Base-by-base conservation (phyloP, 2,329 filamentous ascomycete genomes). In the Zymoseptoria tritici region DNA sequence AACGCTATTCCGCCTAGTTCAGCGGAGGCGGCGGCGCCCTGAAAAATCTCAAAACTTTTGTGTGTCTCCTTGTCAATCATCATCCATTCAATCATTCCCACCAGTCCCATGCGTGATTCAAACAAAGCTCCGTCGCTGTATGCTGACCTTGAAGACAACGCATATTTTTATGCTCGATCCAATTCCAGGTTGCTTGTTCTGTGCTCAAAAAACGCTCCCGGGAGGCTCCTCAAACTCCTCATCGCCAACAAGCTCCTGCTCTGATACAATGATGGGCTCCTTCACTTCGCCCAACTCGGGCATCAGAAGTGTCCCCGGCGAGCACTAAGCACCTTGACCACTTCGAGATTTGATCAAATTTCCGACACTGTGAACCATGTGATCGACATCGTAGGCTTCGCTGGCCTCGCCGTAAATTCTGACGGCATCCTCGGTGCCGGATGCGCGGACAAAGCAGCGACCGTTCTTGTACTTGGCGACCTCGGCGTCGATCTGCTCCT, bases 341-440 rank as follows among this genome's bases (percentile, higher is more conserved):
- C 57, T 61, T 56, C 60, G 58, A n/a, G 52, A 56, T n/a, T 54
- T 59, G 53, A 68, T 65, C 49, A 68, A 55, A 42, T 58, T 56
- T 21, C 62, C 86, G 54, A 97, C 91, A 73, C 91, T 90, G 68
- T 86, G 86, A 60, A 92, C 91, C 63, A 97, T 81, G 75, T 96
- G 91, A 70, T 97, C 92, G 0, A 92, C 91, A 76, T 97, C 93
- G 16, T 86, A 89, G 64, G 89, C 85, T 53, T 90, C 94, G 46
- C 89, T 90, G 3, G 94, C 94, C 77, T 99, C 94, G 7, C 93
- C 93, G 72, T 99, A 99, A 20, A 99, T 92, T 63, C 94, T 85
- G 68, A 96, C 92, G 2, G 91, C 93, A 74, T 99, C 95, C 76
- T 99, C 94, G 0, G 94, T 99, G 29, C 94, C 94, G 66, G 89